Evolutionary conservation across 352 stramenopile species (phyloP), one percentile per base, ranked within the genome.

Genomic region (Thraustotheca clavata): DNA sequence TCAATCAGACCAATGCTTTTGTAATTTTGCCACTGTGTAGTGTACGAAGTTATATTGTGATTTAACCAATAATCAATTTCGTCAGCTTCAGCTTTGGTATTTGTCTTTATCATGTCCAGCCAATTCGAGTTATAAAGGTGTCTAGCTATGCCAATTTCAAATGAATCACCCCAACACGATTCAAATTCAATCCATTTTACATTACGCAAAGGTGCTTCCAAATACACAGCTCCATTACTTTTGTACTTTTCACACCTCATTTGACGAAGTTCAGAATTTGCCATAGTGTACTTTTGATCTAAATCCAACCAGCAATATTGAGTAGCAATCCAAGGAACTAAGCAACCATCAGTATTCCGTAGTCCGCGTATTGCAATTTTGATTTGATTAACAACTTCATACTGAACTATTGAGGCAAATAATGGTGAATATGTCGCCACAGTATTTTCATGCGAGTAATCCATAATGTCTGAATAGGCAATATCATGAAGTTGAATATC

Each of bases 221-320:
- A 5, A 59, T 59, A 59, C n/a, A 59, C 49, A 12, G 49, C 49
- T 40, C 49, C 49, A 59, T 59, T 59, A 34, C 14, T 7, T 24
- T 34, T 6, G 36, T 34, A 59, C 8, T 12, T 8, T 12, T 20
- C 6, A 18, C 49, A 59, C 7, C 49, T 29, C 22, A 16, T 40
- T 43, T 59, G 49, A 8, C 49, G 18, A 43, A 7, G 20, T n/a
- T 12, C 9, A 18, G 49, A 59, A 38, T 40, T 47, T 5, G 49
- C 49, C 6, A 38, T 59, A 6, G 18, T 14, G 29, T 34, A 59
- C 26, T 59, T 29, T 9, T 18, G 18, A 22, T 59, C 5, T 18
- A 36, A 59, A 18, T 59, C 49, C 7, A 59, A 6, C 49, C 49
- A 18, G n/a, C 38, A 18, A n/a, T n/a, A n/a, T 46, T n/a, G 38